Evolutionary conservation across 2,329 filamentous ascomycete species (phyloP), one percentile per base, ranked within the genome.

Genomic region (Thermoascus crustaceus): DNA sequence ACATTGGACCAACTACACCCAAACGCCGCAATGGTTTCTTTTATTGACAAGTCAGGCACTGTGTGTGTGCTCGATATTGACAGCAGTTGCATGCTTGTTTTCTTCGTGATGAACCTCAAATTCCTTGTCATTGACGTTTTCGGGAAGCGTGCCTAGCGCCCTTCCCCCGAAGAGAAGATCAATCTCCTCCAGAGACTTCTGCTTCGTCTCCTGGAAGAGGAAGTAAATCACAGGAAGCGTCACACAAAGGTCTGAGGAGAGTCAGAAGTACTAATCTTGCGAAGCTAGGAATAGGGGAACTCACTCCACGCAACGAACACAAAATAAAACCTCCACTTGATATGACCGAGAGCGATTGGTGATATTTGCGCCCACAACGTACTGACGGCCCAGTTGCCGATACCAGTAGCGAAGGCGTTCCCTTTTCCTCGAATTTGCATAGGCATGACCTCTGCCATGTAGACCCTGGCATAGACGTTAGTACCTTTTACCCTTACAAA

Each of bases 391-490:
- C 73, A 77, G 45, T 76, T 77, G 1, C 73, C 73, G 29, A 77
- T 63, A 31, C 66, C 72, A 0, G 73, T 75, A 0, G 73, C 71
- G 42, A 77, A 75, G 4, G 73, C 72, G 30, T 68, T 72, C 2
- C 75, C 75, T 14, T 69, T 65, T 4, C 72, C 72, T 20, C 79
- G 74, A 36, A 80, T 81, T 43, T 76, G 75, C 58, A 82, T 72
- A 7, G 79, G 77, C 55, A 78, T 76, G 40, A 82, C 74, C 53
- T 82, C 79, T 10, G 72, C 71, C 52, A 77, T 76, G 53, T 82
- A 82, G 1, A 81, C 66, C 76, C 77, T 81, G 0, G 65, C 69
- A 30, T 24, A 27, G 8, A 16, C 30, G 19, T 39, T 31, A 13
- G 13, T 37, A 13, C 17, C 34, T 5, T 21, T 24, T 3, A n/a